Percentiles rank a stretch among this genome's conserved stretches.
Evolutionary conservation across 2,329 filamentous ascomycete genomes (phyloP).

Genomic region (Penicillium sp.): DNA sequence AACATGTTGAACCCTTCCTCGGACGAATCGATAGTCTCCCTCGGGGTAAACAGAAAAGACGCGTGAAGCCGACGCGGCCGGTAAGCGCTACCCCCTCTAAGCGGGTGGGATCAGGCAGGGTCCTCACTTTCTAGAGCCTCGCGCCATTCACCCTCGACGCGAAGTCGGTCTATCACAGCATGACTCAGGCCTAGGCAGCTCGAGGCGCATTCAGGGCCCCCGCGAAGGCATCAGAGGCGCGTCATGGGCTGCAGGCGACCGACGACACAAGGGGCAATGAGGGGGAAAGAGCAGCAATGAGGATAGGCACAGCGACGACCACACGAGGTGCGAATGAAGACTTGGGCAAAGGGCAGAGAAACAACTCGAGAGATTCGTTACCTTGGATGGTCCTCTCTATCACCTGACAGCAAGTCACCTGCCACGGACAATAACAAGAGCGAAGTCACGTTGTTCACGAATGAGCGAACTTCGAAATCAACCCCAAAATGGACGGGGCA

Average conservation of each 20-base stretch:
- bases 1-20: constrained; percentile 9
- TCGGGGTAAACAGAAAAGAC: constrained; percentile 22
- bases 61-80: constrained; percentile 31
- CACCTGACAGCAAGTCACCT: constrained; percentile 46
- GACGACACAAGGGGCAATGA: constrained; percentile 21
- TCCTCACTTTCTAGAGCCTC: neutral
- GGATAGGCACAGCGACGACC: constrained; percentile 8
- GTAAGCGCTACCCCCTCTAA: neutral
- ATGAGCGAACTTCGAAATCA: constrained; percentile 25
- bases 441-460: constrained; percentile 28
- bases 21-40: constrained; percentile 13
- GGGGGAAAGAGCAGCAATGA: constrained; percentile 6
- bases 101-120: constrained; percentile 3
- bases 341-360: constrained; percentile 14
- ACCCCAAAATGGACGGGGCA: constrained; percentile 19
- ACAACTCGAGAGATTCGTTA: constrained; percentile 27
- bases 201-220: neutral
- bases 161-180: constrained; percentile 1
- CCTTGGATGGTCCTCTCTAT: constrained; percentile 40
- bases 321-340: constrained; percentile 2
- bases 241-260: constrained; percentile 28
- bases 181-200: constrained; percentile 1
- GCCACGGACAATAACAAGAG: constrained; percentile 39
- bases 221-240: constrained; percentile 23
- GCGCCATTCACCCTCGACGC: neutral